phyloP scores from a whole-genome alignment of 2,329 filamentous ascomycete species.

The Fusarium anthophilum region DNA sequence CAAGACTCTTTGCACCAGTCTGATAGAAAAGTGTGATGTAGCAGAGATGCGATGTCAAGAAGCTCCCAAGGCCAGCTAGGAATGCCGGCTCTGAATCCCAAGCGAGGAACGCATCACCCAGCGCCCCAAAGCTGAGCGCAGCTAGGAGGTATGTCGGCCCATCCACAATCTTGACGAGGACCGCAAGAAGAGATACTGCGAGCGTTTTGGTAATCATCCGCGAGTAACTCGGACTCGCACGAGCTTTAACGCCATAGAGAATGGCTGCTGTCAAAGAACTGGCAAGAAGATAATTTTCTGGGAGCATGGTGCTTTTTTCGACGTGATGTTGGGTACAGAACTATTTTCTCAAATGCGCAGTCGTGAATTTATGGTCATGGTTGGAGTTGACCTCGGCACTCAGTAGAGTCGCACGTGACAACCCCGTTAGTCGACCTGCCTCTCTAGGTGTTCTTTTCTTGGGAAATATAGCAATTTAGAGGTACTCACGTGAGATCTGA shows the following conservation, averaged over 20 bases:
- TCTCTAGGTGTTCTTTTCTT: neutral
- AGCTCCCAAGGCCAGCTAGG: neutral
- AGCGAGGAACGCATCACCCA: neutral
- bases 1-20: neutral
- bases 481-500: fast-evolving
- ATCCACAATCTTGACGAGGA: neutral
- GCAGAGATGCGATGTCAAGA: neutral
- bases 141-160: neutral
- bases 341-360: neutral
- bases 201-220: neutral
- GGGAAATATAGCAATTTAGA: fast-evolving
- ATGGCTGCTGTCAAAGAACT: neutral
- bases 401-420: neutral
- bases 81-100: neutral
- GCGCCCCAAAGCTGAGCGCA: neutral
- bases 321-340: fast-evolving
- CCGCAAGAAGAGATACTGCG: neutral
- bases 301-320: neutral
- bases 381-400: neutral
- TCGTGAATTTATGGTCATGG: neutral
- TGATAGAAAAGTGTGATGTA: neutral
- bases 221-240: neutral
- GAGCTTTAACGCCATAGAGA: neutral
- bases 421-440: fast-evolving
- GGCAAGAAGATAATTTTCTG: neutral